Evolutionary conservation across 129 eudicot genomes (phyloP).

Genomic region (Artemisia annua): DNA sequence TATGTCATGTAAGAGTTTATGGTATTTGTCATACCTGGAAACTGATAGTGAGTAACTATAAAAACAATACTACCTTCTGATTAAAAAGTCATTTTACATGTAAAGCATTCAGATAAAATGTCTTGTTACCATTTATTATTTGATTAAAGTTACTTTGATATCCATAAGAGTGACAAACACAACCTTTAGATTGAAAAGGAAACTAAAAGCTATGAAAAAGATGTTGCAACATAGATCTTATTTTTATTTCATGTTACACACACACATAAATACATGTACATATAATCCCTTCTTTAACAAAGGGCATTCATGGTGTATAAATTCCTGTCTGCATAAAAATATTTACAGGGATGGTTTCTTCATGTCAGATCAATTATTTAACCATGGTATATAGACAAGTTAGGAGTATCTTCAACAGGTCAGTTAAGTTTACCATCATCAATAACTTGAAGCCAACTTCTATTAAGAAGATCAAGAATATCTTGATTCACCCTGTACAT

Average conservation of each 20-base stretch:
- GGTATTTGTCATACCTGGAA: too few relatives aligned
- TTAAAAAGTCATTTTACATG: too few relatives aligned
- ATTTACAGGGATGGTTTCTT: constrained; percentile 23
- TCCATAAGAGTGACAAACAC: too few relatives aligned
- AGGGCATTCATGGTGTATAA: neutral
- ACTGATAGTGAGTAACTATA: too few relatives aligned
- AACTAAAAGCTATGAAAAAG: neutral
- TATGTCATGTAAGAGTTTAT: too few relatives aligned
- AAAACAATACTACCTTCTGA: too few relatives aligned
- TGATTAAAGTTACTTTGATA: too few relatives aligned
- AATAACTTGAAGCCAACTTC: constrained; percentile 38
- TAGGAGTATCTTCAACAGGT: constrained; percentile 18
- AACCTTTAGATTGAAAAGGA: constrained; percentile 4
- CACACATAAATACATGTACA: neutral
- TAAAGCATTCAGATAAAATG: too few relatives aligned
- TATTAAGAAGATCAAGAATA: constrained; percentile 33
- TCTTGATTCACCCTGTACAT: constrained; percentile 31
- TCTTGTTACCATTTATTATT: too few relatives aligned
- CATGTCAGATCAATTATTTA: constrained; percentile 29
- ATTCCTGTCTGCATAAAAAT: constrained; percentile 13
- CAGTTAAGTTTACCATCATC: constrained; percentile 33
- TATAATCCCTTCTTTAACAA: neutral
- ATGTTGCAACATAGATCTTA: neutral
- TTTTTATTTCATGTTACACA: constrained; percentile 5
- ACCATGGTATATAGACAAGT: constrained; percentile 1